Conservation (phyloP, 1,139 yeast species). For the Hyphopichia buzzinii region DNA sequence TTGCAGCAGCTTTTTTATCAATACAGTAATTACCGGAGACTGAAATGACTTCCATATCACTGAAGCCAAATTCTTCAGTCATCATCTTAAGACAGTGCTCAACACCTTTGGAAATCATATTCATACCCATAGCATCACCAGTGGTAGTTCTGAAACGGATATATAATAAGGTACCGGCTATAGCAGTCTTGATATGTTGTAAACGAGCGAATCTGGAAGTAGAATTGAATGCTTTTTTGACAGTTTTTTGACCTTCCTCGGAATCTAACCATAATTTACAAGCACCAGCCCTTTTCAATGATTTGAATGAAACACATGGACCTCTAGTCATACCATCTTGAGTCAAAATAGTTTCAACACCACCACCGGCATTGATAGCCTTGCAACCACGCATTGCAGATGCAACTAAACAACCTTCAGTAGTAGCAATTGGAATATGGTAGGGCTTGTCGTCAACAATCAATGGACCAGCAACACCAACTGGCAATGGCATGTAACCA, state of each 20-base stretch:
- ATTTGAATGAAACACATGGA: slow-evolving; percentile 89
- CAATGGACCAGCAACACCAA: slow-evolving; percentile 97
- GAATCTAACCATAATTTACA: slow-evolving; percentile 96
- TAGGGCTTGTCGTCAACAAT: slow-evolving; percentile 82
- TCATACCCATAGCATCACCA: slow-evolving; percentile 99
- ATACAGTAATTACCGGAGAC: slow-evolving; percentile 97
- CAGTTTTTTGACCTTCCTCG: slow-evolving; percentile 79
- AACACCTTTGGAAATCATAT: slow-evolving; percentile 98
- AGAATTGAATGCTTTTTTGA: slow-evolving; percentile 91
- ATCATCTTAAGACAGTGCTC: slow-evolving; percentile 81
- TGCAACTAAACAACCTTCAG: slow-evolving; percentile 98
- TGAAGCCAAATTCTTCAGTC: slow-evolving; percentile 88
- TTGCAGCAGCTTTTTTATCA: slow-evolving; percentile 96
- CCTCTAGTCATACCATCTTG: slow-evolving; percentile 99
- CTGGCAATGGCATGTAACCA: slow-evolving; percentile 94
- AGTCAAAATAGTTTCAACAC: slow-evolving; percentile 86
- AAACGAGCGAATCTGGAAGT: slow-evolving; percentile 96
- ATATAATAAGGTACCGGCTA: slow-evolving; percentile 90
- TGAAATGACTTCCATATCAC: slow-evolving; percentile 88
- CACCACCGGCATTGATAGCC: slow-evolving; percentile 97
- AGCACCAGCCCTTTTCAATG: slow-evolving; percentile 84
- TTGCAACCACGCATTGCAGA: slow-evolving; percentile 99
- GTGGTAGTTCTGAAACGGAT: slow-evolving; percentile 95
- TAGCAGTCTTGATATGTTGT: slow-evolving; percentile 85
- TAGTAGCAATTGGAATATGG: slow-evolving; percentile 98